A percentile compares a stretch with the other conserved stretches of the same genome.
Evolutionary conservation across 176 grass and related monocot species (phyloP).

Genomic region (Typha latifolia): DNA sequence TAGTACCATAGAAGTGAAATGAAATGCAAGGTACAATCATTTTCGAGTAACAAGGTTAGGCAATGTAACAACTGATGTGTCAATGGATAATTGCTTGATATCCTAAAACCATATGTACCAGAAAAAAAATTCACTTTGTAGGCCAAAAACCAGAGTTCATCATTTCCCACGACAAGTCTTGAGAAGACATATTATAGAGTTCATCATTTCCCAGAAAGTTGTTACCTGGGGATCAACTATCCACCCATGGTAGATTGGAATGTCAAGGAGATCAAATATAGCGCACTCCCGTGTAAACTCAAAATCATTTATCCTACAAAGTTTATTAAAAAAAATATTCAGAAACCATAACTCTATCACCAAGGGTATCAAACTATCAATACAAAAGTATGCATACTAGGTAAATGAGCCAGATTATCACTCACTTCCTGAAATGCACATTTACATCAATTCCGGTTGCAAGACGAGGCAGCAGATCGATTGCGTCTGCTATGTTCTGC

Average conservation of each 20-base stretch:
- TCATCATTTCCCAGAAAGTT: too few species aligned
- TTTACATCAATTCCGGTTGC: slow-evolving; percentile 85
- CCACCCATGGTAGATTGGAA: slow-evolving; percentile 91
- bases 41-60: too few species aligned
- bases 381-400: neutral
- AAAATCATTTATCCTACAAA: slow-evolving; percentile 83
- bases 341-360: too few species aligned
- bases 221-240: slow-evolving; percentile 93
- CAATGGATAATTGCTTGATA: too few species aligned
- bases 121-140: too few species aligned
- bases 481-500: slow-evolving; percentile 78
- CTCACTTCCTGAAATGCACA: slow-evolving; percentile 86
- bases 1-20: too few species aligned
- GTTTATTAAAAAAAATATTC: neutral
- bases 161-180: neutral
- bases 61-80: too few species aligned
- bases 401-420: neutral
- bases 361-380: neutral
- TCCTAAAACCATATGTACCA: too few species aligned
- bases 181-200: neutral
- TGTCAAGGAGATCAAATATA: slow-evolving; percentile 98
- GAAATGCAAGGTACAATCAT: too few species aligned
- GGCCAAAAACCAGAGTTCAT: too few species aligned
- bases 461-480: slow-evolving; percentile 73
- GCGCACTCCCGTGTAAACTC: slow-evolving; percentile 90